A percentile compares a stretch with the other conserved stretches of the same genome.
Evolutionary conservation across 352 stramenopile species (phyloP).

Genomic region (Globisporangium paroecandrum): DNA sequence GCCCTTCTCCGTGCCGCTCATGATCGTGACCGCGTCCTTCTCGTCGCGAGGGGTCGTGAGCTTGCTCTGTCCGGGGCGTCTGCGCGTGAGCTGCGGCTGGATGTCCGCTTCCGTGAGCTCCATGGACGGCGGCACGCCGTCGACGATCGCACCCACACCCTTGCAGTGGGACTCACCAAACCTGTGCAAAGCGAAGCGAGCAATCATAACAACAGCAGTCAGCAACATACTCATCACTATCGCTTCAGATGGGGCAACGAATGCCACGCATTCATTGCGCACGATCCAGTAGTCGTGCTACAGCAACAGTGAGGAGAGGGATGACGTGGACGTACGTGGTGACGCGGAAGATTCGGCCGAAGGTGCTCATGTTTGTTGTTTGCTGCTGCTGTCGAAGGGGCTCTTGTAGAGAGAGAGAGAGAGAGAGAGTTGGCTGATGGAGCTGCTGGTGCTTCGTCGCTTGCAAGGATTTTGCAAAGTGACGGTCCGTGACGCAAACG

Average conservation of each 20-base stretch:
- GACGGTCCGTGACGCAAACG: not conserved
- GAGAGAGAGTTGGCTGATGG: not conserved
- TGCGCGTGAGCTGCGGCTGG: conserved; percentile 96
- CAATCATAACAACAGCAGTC: not conserved
- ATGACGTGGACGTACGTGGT: conserved; percentile 74
- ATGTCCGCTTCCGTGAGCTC: conserved; percentile 94
- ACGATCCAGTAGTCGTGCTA: not conserved
- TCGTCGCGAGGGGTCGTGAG: conserved; percentile 98
- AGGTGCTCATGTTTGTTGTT: conserved; percentile 77
- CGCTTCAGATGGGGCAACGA: not conserved
- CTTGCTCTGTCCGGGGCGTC: conserved; percentile 96
- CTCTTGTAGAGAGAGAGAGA: not conserved
- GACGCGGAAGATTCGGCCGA: conserved; percentile 97
- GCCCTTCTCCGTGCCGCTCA: conserved; percentile 93
- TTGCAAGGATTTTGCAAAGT: conserved; percentile 11
- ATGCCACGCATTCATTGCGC: not conserved
- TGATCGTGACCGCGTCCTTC: conserved; percentile 96
- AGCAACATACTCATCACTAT: not conserved
- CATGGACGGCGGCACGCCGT: conserved; percentile 97
- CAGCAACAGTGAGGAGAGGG: not conserved
- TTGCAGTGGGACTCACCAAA: conserved; percentile 99
- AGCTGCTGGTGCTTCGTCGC: conserved; percentile 4
- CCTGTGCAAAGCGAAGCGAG: conserved; percentile 16
- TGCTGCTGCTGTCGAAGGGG: not conserved
- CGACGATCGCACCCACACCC: conserved; percentile 96